Percentiles rank a stretch among this genome's conserved stretches.
phyloP scores from a whole-genome alignment of 2,329 filamentous ascomycete species.

The Diaporthe vexans region DNA sequence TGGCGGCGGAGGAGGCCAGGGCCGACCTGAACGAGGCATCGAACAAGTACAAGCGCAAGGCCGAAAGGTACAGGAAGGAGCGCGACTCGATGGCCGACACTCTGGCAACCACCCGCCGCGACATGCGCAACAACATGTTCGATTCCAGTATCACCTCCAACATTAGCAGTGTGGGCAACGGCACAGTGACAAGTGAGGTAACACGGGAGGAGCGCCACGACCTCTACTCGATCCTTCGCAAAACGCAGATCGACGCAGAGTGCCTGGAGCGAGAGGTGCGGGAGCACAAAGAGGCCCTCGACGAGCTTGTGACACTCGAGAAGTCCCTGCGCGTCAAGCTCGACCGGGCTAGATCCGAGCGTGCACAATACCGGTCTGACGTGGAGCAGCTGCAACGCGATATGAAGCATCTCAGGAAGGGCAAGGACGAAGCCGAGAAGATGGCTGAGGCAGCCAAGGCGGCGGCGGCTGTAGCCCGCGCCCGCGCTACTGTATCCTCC shows the following conservation, averaged over 20 bases:
- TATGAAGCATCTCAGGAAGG: constrained; percentile 60
- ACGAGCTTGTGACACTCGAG: constrained; percentile 68
- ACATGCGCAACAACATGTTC: constrained; percentile 45
- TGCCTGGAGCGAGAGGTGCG: constrained; percentile 80
- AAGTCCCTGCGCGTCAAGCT: constrained; percentile 75
- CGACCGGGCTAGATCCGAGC: constrained; percentile 77
- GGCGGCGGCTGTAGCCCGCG: constrained; percentile 41
- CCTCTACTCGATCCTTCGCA: constrained; percentile 71
- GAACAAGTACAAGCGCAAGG: constrained; percentile 61
- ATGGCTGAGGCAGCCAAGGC: constrained; percentile 46
- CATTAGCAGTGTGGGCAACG: constrained; percentile 47
- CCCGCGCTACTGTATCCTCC: constrained; percentile 39
- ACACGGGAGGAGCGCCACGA: constrained; percentile 69
- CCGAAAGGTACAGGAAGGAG: constrained; percentile 66
- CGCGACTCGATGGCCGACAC: constrained; percentile 56
- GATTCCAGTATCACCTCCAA: constrained; percentile 47
- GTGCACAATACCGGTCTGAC: constrained; percentile 67
- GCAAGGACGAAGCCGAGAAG: constrained; percentile 54
- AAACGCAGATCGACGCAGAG: constrained; percentile 74
- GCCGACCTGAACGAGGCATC: constrained; percentile 60
- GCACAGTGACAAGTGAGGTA: constrained; percentile 53
- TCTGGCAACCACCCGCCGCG: constrained; percentile 50
- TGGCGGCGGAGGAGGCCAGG: constrained; percentile 63
- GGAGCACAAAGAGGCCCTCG: constrained; percentile 77
- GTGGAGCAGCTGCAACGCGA: constrained; percentile 69